These are phyloP conservation scores for Oropetium thomaeum DNA, from an alignment of 176 grass and related monocot genomes.

Conservation along the genomic window DNA sequence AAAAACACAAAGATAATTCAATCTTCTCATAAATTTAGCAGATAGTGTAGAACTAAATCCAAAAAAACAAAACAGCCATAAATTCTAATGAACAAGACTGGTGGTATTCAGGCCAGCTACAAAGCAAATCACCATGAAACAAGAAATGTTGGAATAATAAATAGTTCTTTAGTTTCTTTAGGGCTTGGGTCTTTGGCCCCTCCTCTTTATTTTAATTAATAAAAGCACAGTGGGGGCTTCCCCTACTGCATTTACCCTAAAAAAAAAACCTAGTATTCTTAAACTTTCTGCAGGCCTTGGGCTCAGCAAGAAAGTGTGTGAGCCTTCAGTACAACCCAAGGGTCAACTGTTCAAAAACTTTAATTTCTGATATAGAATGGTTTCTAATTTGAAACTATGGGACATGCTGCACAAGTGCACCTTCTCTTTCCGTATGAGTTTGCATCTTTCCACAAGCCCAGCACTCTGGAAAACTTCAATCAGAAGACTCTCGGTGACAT, in stretches of 20 bases:
- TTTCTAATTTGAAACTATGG: neutral
- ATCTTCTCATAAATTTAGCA: neutral
- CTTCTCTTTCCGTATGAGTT: slow-evolving; percentile 89
- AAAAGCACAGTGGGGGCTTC: too few relatives aligned
- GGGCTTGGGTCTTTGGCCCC: too few relatives aligned
- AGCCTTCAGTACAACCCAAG: slow-evolving; percentile 4
- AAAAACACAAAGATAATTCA: neutral
- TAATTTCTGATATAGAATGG: neutral
- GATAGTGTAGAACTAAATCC: neutral
- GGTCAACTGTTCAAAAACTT: neutral
- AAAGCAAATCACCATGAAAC: neutral
- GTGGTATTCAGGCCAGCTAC: neutral
- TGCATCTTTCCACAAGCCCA: slow-evolving; percentile 80
- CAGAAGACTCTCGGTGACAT: slow-evolving; percentile 67
- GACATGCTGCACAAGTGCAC: slow-evolving; percentile 37
- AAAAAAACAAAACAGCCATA: neutral
- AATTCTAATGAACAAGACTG: too few relatives aligned
- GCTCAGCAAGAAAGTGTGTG: neutral
- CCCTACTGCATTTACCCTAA: too few relatives aligned
- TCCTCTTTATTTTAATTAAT: too few relatives aligned
- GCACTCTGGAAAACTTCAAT: slow-evolving; percentile 78
- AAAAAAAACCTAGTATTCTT: neutral
- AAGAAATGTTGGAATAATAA: neutral
- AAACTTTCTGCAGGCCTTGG: slow-evolving; percentile 10
- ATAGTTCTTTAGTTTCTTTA: too few relatives aligned